A percentile compares a stretch with the other conserved stretches of the same genome.
phyloP scores from a whole-genome alignment of 371 early-diverging fungal species.

The Thermomucor indicae-seudaticae region DNA sequence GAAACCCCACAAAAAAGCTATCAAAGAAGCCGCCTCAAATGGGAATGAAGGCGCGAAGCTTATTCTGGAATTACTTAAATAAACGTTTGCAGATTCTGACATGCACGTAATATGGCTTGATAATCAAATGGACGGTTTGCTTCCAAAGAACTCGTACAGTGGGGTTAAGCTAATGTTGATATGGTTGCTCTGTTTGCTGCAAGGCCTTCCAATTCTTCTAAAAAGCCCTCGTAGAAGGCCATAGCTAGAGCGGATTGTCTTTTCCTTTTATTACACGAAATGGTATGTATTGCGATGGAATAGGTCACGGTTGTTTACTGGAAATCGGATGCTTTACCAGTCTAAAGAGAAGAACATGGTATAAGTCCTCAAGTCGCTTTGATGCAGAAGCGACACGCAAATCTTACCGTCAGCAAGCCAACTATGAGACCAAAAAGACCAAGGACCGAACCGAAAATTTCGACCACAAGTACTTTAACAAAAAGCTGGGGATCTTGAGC shows the following conservation, averaged over 20 bases:
- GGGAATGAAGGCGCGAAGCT: slow-evolving; percentile 38
- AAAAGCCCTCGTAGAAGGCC: no score
- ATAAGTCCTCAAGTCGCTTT: not conserved
- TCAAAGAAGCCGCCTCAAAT: slow-evolving; percentile 27
- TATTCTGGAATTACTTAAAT: slow-evolving; percentile 22
- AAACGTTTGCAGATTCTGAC: no score
- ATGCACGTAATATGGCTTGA: no score
- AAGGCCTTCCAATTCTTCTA: no score
- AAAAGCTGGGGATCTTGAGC: slow-evolving; percentile 93
- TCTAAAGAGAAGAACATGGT: slow-evolving; percentile 19
- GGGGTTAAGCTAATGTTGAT: no score
- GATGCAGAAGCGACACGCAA: no score
- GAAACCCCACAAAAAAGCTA: slow-evolving; percentile 36
- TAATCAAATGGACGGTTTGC: no score
- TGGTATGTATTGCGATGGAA: no score
- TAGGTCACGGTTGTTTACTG: slow-evolving; percentile 24
- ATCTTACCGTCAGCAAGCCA: slow-evolving; percentile 66
- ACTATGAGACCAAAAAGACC: slow-evolving; percentile 96
- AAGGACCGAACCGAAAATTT: slow-evolving; percentile 95
- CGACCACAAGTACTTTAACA: slow-evolving; percentile 95
- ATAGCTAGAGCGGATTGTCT: no score
- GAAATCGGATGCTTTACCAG: slow-evolving; percentile 55
- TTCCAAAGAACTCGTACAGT: no score
- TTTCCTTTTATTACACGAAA: no score
- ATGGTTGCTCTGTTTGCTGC: no score